Base-by-base conservation (phyloP, 1,139 yeast genomes). In the Candida tropicalis region DNA sequence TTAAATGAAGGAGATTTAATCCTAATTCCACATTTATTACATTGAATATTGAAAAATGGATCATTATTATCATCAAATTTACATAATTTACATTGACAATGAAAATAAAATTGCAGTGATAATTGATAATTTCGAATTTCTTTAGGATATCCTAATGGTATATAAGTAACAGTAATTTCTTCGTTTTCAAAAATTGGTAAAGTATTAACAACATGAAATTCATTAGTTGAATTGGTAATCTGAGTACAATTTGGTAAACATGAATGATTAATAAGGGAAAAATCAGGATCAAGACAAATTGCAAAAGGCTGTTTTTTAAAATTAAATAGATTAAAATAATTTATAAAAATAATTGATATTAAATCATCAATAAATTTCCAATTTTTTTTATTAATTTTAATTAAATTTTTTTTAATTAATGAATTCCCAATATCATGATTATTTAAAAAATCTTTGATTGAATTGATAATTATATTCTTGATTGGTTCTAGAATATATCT, bases 81-180 rank as follows among this genome's bases (percentile, higher is more conserved):
- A 39, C 76, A 71, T 18, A 52, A 39, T 5, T 35, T 16, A 48
- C 77, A 71, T n/a, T 50, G 39, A 47, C 76, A 71, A 3, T 51
- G 41, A 42, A 71, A 71, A 43, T 56, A 64, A 46, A 60, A 70
- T 24, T 39, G 41, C 5, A 32, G 25, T n/a, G 10, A 29, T 22
- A 46, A 35, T 32, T 46, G 43, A 37, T 16, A 35, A 12, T 38
- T 41, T 22, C 49, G 16, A 15, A 46, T 36, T 35, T 46, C 49
- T 37, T 35, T 38, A 15, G 49, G 47, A 8, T 42, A 18, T 7
- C 43, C 42, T n/a, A 40, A 25, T 15, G 38, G 27, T 35, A 62
- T 53, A 44, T 71, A 71, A 33, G 58, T 66, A 7, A 67, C 57
- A 17, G 56, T 53, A 2, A 70, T 39, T 44, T 69, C 70, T 18